Conservation (phyloP, 2,329 filamentous ascomycete genomes). For the Sarocladiaceae sp. region DNA sequence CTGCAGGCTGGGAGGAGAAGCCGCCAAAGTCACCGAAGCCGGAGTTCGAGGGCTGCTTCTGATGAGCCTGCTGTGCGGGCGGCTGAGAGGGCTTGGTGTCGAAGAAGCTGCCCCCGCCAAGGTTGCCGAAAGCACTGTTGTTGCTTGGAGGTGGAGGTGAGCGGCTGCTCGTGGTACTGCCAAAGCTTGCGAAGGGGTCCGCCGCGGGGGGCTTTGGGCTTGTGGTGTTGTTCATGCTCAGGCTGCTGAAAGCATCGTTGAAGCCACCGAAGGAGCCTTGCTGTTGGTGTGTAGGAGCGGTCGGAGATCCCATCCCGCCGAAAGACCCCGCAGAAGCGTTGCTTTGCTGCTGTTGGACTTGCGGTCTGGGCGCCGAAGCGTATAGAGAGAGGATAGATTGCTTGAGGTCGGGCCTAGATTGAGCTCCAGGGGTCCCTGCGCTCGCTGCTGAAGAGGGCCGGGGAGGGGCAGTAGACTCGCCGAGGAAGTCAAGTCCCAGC, state of each 20-base stretch:
- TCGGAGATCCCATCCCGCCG: constrained; percentile 61
- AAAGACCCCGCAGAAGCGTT: constrained; percentile 62
- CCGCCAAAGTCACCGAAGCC: constrained; percentile 65
- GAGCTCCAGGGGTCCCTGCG: constrained; percentile 45
- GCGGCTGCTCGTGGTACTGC: constrained; percentile 30
- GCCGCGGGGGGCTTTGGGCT: constrained; percentile 37
- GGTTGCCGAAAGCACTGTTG: constrained; percentile 41
- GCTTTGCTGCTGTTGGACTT: constrained; percentile 47
- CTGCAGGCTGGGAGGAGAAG: constrained; percentile 42
- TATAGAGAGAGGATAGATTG: constrained; percentile 97
- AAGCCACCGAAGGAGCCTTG: constrained; percentile 57
- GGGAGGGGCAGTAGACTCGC: constrained; percentile 66
- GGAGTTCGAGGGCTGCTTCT: constrained; percentile 51
- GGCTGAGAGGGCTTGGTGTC: constrained; percentile 64
- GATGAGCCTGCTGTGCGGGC: constrained; percentile 37
- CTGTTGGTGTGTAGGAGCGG: constrained; percentile 36
- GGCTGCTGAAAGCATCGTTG: constrained; percentile 65
- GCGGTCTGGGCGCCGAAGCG: constrained; percentile 76
- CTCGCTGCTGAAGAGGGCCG: constrained; percentile 79
- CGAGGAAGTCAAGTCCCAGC: constrained; percentile 89
- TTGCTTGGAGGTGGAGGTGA: constrained; percentile 29
- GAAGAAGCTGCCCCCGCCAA: constrained; percentile 80
- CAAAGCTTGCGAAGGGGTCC: constrained; percentile 60
- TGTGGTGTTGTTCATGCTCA: constrained; percentile 36
- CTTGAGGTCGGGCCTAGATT: constrained; percentile 88